These are phyloP conservation scores for Batkoa obscura DNA, from an alignment of 371 early-diverging fungal species.

Conservation along the genomic window DNA sequence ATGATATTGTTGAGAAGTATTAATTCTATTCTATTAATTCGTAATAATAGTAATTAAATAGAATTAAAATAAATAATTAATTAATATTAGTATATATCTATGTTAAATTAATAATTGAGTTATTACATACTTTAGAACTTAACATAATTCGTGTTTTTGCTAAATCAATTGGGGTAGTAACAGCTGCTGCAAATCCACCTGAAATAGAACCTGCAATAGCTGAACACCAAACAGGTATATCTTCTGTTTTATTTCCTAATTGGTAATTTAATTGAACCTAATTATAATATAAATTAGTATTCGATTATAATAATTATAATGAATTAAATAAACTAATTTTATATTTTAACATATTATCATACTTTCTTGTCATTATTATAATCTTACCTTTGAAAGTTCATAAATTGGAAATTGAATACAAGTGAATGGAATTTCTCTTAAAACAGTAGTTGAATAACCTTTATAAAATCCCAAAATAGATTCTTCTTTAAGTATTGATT, in stretches of 20 bases:
- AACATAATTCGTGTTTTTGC: constrained; percentile 83
- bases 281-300: too few species aligned
- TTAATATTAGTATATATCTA: too few species aligned
- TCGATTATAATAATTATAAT: too few species aligned
- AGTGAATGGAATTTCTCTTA: constrained; percentile 86
- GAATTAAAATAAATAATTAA: too few species aligned
- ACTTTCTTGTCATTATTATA: background rate
- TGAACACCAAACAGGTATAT: constrained; percentile 30
- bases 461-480: constrained; percentile 78
- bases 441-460: constrained; percentile 77
- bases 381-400: constrained; percentile 59
- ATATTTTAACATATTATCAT: too few species aligned
- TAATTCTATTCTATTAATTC: too few species aligned
- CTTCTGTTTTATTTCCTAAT: too few species aligned
- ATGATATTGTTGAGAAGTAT: constrained; percentile 8
- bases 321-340: too few species aligned
- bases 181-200: constrained; percentile 77
- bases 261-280: too few species aligned
- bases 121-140: constrained; percentile 27
- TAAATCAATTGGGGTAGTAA: constrained; percentile 88
- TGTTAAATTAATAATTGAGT: too few species aligned
- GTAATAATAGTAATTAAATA: too few species aligned
- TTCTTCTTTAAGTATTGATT: constrained; percentile 35
- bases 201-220: constrained; percentile 73
- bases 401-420: constrained; percentile 93